These are phyloP conservation scores for Cyberlindnera veronae DNA, from an alignment of 805 yeast genomes.

Conservation along the genomic window DNA sequence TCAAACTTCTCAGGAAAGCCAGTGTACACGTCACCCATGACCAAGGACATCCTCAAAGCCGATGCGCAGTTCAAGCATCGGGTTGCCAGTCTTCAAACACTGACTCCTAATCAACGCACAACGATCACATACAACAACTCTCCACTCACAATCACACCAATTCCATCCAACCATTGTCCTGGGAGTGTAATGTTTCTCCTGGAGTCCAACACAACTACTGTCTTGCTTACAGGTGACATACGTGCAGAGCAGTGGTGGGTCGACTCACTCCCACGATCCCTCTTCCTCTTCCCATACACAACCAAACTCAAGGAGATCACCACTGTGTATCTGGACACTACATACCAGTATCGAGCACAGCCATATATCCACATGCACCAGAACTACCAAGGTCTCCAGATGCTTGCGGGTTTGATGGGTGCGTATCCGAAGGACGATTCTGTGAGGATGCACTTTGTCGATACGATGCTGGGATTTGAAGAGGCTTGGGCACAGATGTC, in stretches of 20 bases:
- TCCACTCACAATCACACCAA: slow-evolving; percentile 35
- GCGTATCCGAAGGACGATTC: slow-evolving; percentile 37
- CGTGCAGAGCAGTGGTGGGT: slow-evolving; percentile 56
- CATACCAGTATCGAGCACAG: slow-evolving; percentile 46
- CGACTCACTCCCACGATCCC: slow-evolving; percentile 35
- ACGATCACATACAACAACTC: slow-evolving; percentile 18
- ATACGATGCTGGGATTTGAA: slow-evolving; percentile 48
- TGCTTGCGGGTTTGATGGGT: slow-evolving; percentile 32
- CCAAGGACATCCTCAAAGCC: slow-evolving; percentile 25
- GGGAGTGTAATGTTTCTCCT: slow-evolving; percentile 55
- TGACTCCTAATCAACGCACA: slow-evolving; percentile 19
- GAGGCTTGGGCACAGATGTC: slow-evolving; percentile 45
- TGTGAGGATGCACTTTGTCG: slow-evolving; percentile 39
- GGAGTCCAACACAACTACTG: slow-evolving; percentile 32
- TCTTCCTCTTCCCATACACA: slow-evolving; percentile 40
- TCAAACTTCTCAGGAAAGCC: slow-evolving; percentile 34
- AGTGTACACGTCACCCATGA: slow-evolving; percentile 46
- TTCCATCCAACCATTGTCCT: slow-evolving; percentile 56
- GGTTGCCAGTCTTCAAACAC: slow-evolving; percentile 17
- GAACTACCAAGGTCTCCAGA: slow-evolving; percentile 39
- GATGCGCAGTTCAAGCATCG: slow-evolving; percentile 10
- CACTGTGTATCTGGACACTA: slow-evolving; percentile 51
- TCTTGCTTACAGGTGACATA: slow-evolving; percentile 54
- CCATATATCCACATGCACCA: slow-evolving; percentile 44
- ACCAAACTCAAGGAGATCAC: slow-evolving; percentile 34